Conservation (phyloP, 495 filamentous ascomycete genomes). For the Daldinia concentrica region DNA sequence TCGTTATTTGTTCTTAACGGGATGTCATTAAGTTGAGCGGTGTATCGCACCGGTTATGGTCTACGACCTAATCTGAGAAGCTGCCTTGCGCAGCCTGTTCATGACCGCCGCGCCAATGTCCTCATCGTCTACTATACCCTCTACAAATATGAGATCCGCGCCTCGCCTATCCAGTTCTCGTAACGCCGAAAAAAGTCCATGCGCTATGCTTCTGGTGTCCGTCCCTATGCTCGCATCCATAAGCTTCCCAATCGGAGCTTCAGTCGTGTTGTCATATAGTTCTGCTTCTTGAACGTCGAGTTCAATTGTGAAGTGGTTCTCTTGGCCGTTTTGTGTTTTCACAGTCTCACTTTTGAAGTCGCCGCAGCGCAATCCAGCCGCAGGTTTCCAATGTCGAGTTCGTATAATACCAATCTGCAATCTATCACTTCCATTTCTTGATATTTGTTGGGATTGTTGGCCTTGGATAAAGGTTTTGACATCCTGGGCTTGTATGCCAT, state of each 20-base stretch:
- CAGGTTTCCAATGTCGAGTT: constrained; percentile 54
- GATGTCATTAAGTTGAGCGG: constrained; percentile 31
- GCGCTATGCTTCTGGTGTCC: constrained; percentile 76
- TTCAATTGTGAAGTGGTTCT: constrained; percentile 33
- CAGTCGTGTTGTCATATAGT: constrained; percentile 35
- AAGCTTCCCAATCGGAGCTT: constrained; percentile 49
- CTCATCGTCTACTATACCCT: constrained; percentile 84
- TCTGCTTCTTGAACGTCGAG: constrained; percentile 50
- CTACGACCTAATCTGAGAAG: constrained; percentile 63
- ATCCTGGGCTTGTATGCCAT: constrained; percentile 33
- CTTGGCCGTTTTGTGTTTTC: constrained; percentile 2
- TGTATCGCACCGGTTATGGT: constrained; percentile 17
- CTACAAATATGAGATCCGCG: constrained; percentile 89
- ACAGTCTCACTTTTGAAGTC: constrained; percentile 35
- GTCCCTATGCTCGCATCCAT: constrained; percentile 72
- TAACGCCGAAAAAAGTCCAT: constrained; percentile 86
- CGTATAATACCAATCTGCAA: constrained; percentile 54
- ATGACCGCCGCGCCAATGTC: constrained; percentile 93
- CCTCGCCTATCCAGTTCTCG: constrained; percentile 81
- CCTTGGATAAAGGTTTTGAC: constrained; percentile 26
- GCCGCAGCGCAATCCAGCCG: constrained; percentile 44
- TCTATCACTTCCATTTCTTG: constrained; percentile 8
- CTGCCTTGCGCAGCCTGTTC: constrained; percentile 93
- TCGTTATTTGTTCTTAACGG: constrained; percentile 41
- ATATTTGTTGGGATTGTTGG: constrained; percentile 13